phyloP scores from a whole-genome alignment of 257 asterid species.

The Ajuga chamaepitys region DNA sequence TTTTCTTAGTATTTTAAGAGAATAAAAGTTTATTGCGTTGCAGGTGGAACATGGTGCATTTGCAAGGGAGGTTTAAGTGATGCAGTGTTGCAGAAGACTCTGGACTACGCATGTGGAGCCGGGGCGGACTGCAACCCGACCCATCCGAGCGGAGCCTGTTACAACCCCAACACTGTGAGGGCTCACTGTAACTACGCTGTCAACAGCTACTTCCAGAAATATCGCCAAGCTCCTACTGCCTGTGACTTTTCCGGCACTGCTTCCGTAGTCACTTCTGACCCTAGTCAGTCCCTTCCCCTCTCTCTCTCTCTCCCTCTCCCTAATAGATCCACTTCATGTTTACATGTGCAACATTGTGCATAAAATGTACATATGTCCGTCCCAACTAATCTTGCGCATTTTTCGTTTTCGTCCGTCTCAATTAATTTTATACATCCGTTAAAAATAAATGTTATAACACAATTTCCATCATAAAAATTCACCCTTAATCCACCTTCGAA shows the following conservation, averaged over 20 bases:
- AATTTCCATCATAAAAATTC: too few relatives aligned
- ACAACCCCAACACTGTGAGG: conserved; percentile 59
- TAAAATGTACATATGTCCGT: too few relatives aligned
- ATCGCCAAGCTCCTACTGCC: conserved; percentile 45
- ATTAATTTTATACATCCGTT: too few relatives aligned
- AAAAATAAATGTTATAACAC: too few relatives aligned
- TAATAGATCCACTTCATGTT: too few relatives aligned
- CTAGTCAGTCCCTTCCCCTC: conserved; percentile 41
- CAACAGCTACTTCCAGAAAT: conserved; percentile 70
- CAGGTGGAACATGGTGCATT: conserved; percentile 77
- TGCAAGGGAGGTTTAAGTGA: conserved; percentile 71
- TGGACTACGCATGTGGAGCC: conserved; percentile 87
- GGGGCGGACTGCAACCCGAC: conserved; percentile 82
- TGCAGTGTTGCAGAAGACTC: conserved; percentile 46
- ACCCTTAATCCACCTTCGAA: too few relatives aligned
- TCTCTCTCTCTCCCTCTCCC: background rate
- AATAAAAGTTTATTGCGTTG: background rate
- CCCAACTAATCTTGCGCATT: too few relatives aligned
- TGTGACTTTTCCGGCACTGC: conserved; percentile 84
- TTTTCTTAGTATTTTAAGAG: too few relatives aligned
- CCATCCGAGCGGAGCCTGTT: conserved; percentile 53
- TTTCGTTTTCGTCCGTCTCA: too few relatives aligned
- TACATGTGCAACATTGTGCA: too few relatives aligned
- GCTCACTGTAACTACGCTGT: conserved; percentile 86
- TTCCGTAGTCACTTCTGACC: conserved; percentile 35